Evolutionary conservation across 116 monocot genomes (phyloP).

Genomic region (Zostera marina): DNA sequence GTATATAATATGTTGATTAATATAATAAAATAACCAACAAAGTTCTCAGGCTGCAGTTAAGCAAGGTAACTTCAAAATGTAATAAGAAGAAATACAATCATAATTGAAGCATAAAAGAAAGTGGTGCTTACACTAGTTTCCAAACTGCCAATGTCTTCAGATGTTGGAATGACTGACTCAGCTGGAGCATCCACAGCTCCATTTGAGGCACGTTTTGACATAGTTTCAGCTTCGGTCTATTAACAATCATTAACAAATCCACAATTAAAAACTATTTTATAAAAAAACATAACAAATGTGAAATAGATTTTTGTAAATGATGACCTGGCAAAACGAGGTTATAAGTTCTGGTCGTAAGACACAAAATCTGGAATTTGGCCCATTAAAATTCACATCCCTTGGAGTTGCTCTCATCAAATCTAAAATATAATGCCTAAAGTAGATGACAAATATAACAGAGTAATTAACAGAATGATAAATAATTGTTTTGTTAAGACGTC

Average conservation of each 20-base stretch:
- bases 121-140: background rate
- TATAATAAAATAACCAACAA: too few relatives aligned
- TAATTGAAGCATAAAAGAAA: background rate
- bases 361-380: constrained; percentile 69
- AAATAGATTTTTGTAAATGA: background rate
- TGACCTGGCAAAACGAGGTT: constrained; percentile 62
- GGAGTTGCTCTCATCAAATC: too few relatives aligned
- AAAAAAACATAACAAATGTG: background rate
- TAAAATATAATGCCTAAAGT: too few relatives aligned
- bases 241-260: background rate
- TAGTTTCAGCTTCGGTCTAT: constrained; percentile 46
- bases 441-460: too few relatives aligned
- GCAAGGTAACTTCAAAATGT: background rate
- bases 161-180: constrained; percentile 16
- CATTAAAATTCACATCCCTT: constrained; percentile 84
- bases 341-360: constrained; percentile 87
- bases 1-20: too few relatives aligned
- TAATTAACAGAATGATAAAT: too few relatives aligned
- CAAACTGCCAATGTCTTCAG: constrained; percentile 2
- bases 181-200: constrained; percentile 9
- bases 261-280: background rate
- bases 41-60: background rate
- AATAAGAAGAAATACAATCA: background rate
- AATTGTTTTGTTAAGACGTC: too few relatives aligned
- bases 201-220: constrained; percentile 8